Percentiles rank a stretch among this genome's conserved stretches.
These are phyloP conservation scores for Cladosporium sp. DNA, from an alignment of 2,329 filamentous ascomycete genomes.

Conservation along the genomic window DNA sequence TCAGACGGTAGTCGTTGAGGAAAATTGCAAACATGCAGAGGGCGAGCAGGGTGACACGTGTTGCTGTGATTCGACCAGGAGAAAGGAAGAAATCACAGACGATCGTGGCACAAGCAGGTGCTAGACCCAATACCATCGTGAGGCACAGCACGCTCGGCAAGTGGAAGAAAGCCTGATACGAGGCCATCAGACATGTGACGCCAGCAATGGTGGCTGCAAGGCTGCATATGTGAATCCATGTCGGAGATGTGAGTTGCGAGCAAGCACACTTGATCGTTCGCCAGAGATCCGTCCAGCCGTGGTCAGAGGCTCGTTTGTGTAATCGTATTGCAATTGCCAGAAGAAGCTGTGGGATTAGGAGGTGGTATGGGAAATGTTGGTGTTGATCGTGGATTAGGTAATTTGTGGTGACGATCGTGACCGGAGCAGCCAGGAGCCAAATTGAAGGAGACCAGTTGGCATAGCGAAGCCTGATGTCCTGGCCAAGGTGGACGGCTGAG, in stretches of 20 bases:
- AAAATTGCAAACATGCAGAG: constrained; percentile 19
- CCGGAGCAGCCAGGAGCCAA: constrained; percentile 16
- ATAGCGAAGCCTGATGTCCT: constrained; percentile 3
- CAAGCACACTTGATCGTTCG: constrained; percentile 1
- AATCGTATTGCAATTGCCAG: constrained; percentile 12
- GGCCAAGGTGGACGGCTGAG: not conserved
- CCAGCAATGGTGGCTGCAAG: constrained; percentile 11
- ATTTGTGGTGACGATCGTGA: constrained; percentile 20
- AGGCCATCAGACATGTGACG: constrained; percentile 20
- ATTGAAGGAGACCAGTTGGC: constrained; percentile 18
- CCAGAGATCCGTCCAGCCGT: constrained; percentile 16
- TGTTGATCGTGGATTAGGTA: constrained; percentile 24
- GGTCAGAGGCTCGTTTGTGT: not conserved
- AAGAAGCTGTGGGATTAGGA: constrained; percentile 22
- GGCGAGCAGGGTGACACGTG: constrained; percentile 14
- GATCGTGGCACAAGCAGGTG: constrained; percentile 12
- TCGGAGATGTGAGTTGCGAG: constrained; percentile 10
- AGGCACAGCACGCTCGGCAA: constrained; percentile 21
- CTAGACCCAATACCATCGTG: constrained; percentile 21
- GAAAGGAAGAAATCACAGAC: constrained; percentile 19
- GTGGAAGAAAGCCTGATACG: constrained; percentile 23
- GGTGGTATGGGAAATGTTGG: constrained; percentile 24
- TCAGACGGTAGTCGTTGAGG: constrained; percentile 22
- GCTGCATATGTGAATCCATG: constrained; percentile 8
- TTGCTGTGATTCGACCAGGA: constrained; percentile 6